phyloP scores from a whole-genome alignment of 495 filamentous ascomycete species.

The Letharia columbiana region DNA sequence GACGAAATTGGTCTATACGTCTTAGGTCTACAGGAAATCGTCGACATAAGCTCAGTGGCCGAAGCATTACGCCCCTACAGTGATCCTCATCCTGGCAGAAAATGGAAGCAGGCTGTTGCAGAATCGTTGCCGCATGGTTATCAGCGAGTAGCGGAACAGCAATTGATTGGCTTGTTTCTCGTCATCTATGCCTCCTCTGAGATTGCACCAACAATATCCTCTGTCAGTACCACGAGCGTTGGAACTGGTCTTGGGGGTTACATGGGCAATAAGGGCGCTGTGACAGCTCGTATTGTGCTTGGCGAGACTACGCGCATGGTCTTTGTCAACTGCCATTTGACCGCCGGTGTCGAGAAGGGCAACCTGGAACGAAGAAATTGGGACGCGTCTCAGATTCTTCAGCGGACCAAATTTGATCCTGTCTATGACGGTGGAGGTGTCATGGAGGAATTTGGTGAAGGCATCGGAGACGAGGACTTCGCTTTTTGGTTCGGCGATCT shows the following conservation, averaged over 20 bases:
- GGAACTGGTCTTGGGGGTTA: slow-evolving; percentile 87
- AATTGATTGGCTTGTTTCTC: slow-evolving; percentile 79
- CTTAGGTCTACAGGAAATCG: slow-evolving; percentile 82
- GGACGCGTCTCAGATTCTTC: slow-evolving; percentile 74
- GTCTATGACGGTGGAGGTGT: slow-evolving; percentile 47
- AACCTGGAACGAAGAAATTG: slow-evolving; percentile 78
- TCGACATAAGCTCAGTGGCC: slow-evolving; percentile 66
- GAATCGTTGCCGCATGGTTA: slow-evolving; percentile 71
- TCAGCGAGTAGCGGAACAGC: slow-evolving; percentile 64
- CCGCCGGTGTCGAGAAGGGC: slow-evolving; percentile 70
- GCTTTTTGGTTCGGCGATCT: slow-evolving; percentile 95
- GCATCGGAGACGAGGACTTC: slow-evolving; percentile 86
- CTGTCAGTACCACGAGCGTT: slow-evolving; percentile 66
- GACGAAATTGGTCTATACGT: slow-evolving; percentile 81
- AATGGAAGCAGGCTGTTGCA: slow-evolving; percentile 69
- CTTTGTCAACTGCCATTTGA: slow-evolving; percentile 86
- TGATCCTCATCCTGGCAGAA: slow-evolving; percentile 58
- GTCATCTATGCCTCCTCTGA: slow-evolving; percentile 75
- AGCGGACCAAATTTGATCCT: slow-evolving; percentile 65
- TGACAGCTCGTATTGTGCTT: slow-evolving; percentile 70
- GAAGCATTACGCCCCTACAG: slow-evolving; percentile 61
- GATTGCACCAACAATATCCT: slow-evolving; percentile 60
- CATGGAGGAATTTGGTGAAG: slow-evolving; percentile 46
- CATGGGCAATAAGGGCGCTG: slow-evolving; percentile 92
- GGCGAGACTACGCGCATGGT: slow-evolving; percentile 84